These are phyloP conservation scores for Crithidia bombi DNA, from an alignment of 208 protist genomes.

Conservation along the genomic window DNA sequence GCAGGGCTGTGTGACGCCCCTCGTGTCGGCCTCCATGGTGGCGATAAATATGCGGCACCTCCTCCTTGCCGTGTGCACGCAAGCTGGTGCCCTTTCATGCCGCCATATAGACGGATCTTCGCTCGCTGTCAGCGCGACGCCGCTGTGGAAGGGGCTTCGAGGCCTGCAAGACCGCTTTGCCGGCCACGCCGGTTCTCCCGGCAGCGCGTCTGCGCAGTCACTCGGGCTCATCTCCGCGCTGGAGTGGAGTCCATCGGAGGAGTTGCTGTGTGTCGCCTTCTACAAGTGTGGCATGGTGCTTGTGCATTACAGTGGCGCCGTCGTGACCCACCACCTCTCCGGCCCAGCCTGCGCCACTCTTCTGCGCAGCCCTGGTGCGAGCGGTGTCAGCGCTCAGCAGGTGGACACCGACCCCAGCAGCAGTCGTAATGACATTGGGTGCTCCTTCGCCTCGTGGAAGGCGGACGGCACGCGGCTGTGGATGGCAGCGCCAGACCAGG, in stretches of 20 bases:
- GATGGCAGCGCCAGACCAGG: conserved; percentile 33
- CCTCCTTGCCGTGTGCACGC: conserved; percentile 62
- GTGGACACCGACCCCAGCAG: neutral
- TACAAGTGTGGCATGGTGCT: conserved; percentile 55
- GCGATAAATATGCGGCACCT: conserved; percentile 59
- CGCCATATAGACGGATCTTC: conserved; percentile 33
- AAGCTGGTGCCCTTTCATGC: conserved; percentile 59
- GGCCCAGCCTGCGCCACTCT: conserved; percentile 19
- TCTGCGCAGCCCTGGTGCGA: conserved; percentile 14
- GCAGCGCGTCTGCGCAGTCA: conserved; percentile 9
- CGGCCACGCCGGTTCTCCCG: neutral
- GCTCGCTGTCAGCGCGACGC: conserved; percentile 27
- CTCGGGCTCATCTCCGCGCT: conserved; percentile 48
- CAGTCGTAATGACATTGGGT: conserved; percentile 7
- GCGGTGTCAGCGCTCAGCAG: neutral
- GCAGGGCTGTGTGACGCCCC: conserved; percentile 36
- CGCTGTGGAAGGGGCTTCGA: conserved; percentile 59
- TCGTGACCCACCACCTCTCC: conserved; percentile 45
- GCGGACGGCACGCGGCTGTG: conserved; percentile 34
- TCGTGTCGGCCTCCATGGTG: conserved; percentile 38
- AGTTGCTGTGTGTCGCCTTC: conserved; percentile 72
- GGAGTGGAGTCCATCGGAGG: conserved; percentile 62
- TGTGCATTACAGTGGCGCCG: conserved; percentile 71
- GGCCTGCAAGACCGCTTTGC: conserved; percentile 32
- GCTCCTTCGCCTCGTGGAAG: conserved; percentile 39